Conservation (phyloP, 192 early-diverging fungal species). For the Podila clonocystis region DNA sequence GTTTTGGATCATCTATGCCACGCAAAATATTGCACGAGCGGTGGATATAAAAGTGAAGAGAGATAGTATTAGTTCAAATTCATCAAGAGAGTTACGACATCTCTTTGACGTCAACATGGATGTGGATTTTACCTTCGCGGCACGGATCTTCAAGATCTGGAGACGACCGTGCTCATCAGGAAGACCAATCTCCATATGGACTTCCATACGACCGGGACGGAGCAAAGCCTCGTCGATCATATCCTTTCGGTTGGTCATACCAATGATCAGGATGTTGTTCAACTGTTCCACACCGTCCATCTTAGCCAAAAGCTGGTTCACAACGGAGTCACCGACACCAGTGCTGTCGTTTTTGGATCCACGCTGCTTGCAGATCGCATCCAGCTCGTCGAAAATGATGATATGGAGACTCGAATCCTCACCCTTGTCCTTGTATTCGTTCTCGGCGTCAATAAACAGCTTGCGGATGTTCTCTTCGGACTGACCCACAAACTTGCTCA, state of each 20-base stretch:
- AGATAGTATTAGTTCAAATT: neutral
- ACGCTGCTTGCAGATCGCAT: conserved; percentile 98
- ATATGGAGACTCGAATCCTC: conserved; percentile 94
- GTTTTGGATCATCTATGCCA: conserved; percentile 77
- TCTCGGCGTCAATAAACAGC: conserved; percentile 93
- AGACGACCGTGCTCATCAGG: conserved; percentile 93
- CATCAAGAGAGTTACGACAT: no score
- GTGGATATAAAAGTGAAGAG: neutral
- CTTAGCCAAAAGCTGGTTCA: conserved; percentile 97
- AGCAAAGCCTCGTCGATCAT: conserved; percentile 99
- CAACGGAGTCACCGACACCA: conserved; percentile 95
- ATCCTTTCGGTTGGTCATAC: conserved; percentile 98
- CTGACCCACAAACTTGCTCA: conserved; percentile 97
- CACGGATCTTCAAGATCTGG: conserved; percentile 97
- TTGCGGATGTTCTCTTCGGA: conserved; percentile 98
- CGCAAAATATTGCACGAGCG: neutral
- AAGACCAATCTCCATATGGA: conserved; percentile 95
- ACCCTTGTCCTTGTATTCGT: conserved; percentile 92
- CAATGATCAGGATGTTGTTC: conserved; percentile 98
- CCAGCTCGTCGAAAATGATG: conserved; percentile 99
- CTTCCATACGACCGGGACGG: conserved; percentile 94
- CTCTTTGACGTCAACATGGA: neutral
- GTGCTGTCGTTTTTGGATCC: conserved; percentile 92
- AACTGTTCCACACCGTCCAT: conserved; percentile 99
- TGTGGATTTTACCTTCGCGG: conserved; percentile 66